Conservation (phyloP, 164 flowering plant genomes). For the Amborella trichopoda region DNA sequence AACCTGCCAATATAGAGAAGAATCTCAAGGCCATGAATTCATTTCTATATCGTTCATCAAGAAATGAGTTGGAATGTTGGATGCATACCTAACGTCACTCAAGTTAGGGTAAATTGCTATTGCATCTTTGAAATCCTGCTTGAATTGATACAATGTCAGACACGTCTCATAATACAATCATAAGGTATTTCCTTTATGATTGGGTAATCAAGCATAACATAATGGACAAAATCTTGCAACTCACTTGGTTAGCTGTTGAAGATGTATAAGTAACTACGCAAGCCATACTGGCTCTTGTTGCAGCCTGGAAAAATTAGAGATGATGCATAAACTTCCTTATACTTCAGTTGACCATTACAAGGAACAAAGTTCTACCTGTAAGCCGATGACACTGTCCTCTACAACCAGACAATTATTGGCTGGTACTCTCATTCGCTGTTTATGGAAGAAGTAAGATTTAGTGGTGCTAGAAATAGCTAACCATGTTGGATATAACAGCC, state of each 20-base stretch:
- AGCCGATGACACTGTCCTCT: slow-evolving; percentile 90
- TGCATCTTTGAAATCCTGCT: slow-evolving; percentile 83
- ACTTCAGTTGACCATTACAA: no score
- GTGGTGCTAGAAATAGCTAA: no score
- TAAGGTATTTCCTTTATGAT: no score
- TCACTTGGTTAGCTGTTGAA: slow-evolving; percentile 89
- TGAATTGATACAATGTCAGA: background rate
- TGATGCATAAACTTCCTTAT: slow-evolving; percentile 2
- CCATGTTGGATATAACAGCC: background rate
- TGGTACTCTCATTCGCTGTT: slow-evolving; percentile 62
- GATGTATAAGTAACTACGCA: slow-evolving; percentile 82
- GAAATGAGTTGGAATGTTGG: background rate
- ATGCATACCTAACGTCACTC: slow-evolving; percentile 51
- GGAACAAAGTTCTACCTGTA: slow-evolving; percentile 60
- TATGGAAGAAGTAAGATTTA: background rate
- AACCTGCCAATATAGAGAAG: slow-evolving; percentile 28
- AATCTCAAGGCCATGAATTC: background rate
- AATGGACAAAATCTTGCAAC: background rate
- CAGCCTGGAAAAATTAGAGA: slow-evolving; percentile 44
- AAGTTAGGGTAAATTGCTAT: slow-evolving; percentile 74
- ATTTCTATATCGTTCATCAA: background rate
- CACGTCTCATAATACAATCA: no score
- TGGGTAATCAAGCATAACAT: no score
- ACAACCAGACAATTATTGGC: slow-evolving; percentile 72
- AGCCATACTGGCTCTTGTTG: slow-evolving; percentile 80